phyloP scores from a whole-genome alignment of 345 rosid species.

The Diplotaxis tenuifolia region DNA sequence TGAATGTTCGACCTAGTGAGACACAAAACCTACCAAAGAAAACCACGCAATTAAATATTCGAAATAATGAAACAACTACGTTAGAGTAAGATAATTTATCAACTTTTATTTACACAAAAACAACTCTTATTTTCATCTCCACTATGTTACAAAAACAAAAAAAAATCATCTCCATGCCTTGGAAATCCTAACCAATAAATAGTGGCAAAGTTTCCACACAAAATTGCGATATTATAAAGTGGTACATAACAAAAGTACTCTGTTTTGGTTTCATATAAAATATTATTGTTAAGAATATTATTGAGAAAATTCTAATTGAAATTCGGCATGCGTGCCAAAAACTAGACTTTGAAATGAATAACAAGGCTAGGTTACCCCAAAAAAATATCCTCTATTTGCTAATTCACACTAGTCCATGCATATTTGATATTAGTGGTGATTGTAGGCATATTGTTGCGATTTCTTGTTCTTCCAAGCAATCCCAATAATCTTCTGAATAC shows the following conservation, averaged over 20 bases:
- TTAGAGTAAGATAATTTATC: constrained; percentile 8
- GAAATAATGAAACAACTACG: constrained; percentile 14
- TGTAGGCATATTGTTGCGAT: constrained; percentile 14
- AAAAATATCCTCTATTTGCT: constrained; percentile 5
- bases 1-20: constrained; percentile 37
- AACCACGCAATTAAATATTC: neutral
- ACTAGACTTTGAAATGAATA: neutral
- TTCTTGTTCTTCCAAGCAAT: constrained; percentile 34
- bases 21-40: constrained; percentile 36
- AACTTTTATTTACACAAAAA: too few species aligned
- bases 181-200: constrained; percentile 6
- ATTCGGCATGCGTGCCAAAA: neutral
- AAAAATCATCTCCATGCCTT: too few species aligned
- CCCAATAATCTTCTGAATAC: constrained; percentile 17
- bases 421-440: constrained; percentile 26
- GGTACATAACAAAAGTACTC: neutral
- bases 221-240: neutral
- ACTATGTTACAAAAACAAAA: too few species aligned
- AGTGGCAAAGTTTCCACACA: neutral
- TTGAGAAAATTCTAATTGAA: neutral
- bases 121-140: constrained; percentile 1
- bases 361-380: neutral
- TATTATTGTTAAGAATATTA: neutral
- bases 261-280: neutral
- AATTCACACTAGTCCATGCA: neutral